These are phyloP conservation scores for Mrakia gelida DNA, from an alignment of 768 basidiomycete genomes.

Conservation along the genomic window DNA sequence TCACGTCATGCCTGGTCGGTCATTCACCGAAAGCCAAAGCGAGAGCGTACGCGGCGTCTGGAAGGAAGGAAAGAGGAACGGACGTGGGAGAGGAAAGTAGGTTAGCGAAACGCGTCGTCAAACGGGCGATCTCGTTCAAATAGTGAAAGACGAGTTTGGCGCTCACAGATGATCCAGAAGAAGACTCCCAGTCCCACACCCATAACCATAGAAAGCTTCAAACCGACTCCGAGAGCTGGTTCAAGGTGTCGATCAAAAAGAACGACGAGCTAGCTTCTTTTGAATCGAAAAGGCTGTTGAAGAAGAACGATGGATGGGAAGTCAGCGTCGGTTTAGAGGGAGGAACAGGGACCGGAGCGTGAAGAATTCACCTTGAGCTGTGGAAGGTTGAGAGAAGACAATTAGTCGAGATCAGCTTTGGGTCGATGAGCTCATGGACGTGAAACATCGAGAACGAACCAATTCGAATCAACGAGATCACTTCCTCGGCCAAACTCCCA, in stretches of 20 bases:
- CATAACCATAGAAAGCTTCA: background rate
- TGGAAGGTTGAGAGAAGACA: no score
- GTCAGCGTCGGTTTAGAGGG: background rate
- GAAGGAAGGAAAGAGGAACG: constrained; percentile 70
- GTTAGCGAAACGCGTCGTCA: background rate
- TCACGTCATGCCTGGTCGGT: no score
- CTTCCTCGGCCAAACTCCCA: constrained; percentile 28
- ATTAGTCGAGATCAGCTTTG: no score
- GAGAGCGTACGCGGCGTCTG: constrained; percentile 41
- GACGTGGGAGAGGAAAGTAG: background rate
- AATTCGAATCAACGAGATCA: constrained; percentile 64
- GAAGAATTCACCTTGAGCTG: constrained; percentile 52
- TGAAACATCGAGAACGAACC: no score
- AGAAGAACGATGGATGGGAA: background rate
- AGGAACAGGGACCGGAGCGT: no score
- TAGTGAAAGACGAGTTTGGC: background rate
- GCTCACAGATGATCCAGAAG: background rate
- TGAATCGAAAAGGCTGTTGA: constrained; percentile 73
- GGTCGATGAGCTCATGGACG: no score
- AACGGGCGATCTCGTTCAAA: no score
- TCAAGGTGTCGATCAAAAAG: constrained; percentile 67
- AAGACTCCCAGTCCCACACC: background rate
- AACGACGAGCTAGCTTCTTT: constrained; percentile 53
- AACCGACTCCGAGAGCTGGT: background rate
- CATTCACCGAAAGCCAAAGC: constrained; percentile 80